Percentiles rank a stretch among this genome's conserved stretches.
Evolutionary conservation across 2,329 filamentous ascomycete genomes (phyloP).

Genomic region (Hymenoscyphus scutula): DNA sequence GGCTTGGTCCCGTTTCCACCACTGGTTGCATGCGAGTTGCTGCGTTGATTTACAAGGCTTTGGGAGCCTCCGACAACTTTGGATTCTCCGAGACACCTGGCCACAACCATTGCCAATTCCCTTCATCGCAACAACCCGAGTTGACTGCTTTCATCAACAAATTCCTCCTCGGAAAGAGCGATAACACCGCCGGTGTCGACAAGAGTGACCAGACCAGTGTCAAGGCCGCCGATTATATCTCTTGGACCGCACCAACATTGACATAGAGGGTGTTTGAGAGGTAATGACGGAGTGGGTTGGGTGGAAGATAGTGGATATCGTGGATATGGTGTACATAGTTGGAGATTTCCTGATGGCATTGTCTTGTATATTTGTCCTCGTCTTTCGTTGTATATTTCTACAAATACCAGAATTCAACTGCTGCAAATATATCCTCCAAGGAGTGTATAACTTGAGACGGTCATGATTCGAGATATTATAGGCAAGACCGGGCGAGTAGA

Average conservation of each 20-base stretch:
- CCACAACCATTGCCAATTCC: slow-evolving; percentile 51
- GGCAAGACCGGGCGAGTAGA: too few species aligned
- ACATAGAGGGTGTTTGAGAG: slow-evolving; percentile 11
- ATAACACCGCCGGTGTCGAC: slow-evolving; percentile 29
- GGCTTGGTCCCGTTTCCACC: slow-evolving; percentile 52
- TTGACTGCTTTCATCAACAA: slow-evolving; percentile 50
- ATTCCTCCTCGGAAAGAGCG: slow-evolving; percentile 41
- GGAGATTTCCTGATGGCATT: background rate
- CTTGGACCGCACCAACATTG: slow-evolving; percentile 32
- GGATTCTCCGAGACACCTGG: slow-evolving; percentile 49
- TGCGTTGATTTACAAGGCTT: slow-evolving; percentile 52
- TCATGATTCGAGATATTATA: too few species aligned
- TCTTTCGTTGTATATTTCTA: background rate
- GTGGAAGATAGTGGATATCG: background rate
- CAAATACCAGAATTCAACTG: background rate
- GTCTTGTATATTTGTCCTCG: background rate
- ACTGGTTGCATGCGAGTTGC: slow-evolving; percentile 54
- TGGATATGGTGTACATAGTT: background rate
- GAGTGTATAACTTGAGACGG: too few species aligned
- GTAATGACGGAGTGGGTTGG: background rate
- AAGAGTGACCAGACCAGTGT: slow-evolving; percentile 27
- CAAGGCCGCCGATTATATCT: slow-evolving; percentile 16
- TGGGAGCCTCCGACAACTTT: slow-evolving; percentile 51
- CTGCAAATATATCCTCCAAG: too few species aligned
- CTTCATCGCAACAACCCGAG: slow-evolving; percentile 43